phyloP scores from a whole-genome alignment of 2,329 filamentous ascomycete species.

The Beauveria asiatica region DNA sequence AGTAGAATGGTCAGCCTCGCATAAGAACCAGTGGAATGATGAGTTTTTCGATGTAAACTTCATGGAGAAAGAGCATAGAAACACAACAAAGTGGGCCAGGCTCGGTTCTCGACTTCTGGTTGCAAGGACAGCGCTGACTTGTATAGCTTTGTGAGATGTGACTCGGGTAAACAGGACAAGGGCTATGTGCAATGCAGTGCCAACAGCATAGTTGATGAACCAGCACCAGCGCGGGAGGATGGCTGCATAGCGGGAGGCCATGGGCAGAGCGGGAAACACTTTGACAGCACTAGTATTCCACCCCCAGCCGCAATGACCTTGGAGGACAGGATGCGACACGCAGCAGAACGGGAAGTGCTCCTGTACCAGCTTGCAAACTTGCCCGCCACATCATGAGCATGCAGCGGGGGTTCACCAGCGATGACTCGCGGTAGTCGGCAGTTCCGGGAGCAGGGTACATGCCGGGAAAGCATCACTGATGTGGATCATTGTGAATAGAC shows the following conservation, averaged over 20 bases:
- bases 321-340: background rate
- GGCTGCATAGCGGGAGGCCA: background rate
- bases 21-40: constrained; percentile 7
- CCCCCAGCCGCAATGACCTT: constrained; percentile 1
- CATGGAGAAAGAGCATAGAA: constrained; percentile 2
- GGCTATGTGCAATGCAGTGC: constrained; percentile 1
- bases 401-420: constrained; percentile 4
- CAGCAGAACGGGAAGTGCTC: background rate
- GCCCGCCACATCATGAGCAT: constrained; percentile 7
- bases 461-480: constrained; percentile 8
- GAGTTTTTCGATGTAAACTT: constrained; percentile 2
- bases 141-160: background rate
- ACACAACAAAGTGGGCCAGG: constrained; percentile 3
- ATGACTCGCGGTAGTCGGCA: constrained; percentile 13
- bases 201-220: background rate
- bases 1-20: constrained; percentile 7
- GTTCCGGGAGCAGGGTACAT: constrained; percentile 11
- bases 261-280: background rate
- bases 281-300: constrained; percentile 7
- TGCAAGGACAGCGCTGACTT: constrained; percentile 7
- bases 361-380: constrained; percentile 1
- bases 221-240: background rate
- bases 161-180: background rate
- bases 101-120: constrained; percentile 3
- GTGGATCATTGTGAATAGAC: constrained; percentile 8